Evolutionary conservation across 192 early-diverging fungal genomes (phyloP).

Genomic region (Backusella australiensis): DNA sequence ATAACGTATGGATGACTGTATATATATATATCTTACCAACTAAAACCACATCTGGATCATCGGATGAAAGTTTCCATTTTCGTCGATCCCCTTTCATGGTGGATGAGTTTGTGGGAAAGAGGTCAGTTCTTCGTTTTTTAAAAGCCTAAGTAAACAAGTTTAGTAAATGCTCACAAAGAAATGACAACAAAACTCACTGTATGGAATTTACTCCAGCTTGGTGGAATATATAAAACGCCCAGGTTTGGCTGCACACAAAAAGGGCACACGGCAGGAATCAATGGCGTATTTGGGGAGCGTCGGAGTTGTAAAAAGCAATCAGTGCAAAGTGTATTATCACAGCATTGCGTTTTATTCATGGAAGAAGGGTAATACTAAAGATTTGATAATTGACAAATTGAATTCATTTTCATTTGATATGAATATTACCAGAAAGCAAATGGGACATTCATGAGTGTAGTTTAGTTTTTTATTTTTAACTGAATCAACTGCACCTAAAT

Average conservation of each 20-base stretch:
- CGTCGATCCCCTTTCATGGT: not conserved
- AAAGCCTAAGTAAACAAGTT: not conserved
- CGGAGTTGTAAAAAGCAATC: conserved; percentile 33
- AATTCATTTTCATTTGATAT: not conserved
- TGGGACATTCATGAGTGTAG: conserved; percentile 25
- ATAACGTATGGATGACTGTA: not conserved
- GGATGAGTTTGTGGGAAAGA: not conserved
- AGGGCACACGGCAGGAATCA: conserved; percentile 20
- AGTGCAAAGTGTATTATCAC: conserved; percentile 29
- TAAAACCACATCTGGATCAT: conserved; percentile 24
- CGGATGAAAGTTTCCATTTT: not conserved
- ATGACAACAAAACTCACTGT: not conserved
- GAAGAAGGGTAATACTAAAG: conserved; percentile 25
- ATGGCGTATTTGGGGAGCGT: not conserved
- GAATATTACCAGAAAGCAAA: conserved; percentile 27
- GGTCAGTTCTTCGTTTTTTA: conserved; percentile 4
- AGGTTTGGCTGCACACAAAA: conserved; percentile 30
- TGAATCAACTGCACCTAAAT: not conserved
- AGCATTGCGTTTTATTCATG: conserved; percentile 31
- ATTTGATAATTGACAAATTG: not conserved
- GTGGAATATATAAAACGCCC: conserved; percentile 24
- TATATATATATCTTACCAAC: conserved; percentile 13
- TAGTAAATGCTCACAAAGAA: too few relatives aligned
- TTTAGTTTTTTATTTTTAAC: not conserved
- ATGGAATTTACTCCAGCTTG: conserved; percentile 14